These are phyloP conservation scores for Ceratonia siliqua DNA, from an alignment of 306 rosid genomes.

Conservation along the genomic window DNA sequence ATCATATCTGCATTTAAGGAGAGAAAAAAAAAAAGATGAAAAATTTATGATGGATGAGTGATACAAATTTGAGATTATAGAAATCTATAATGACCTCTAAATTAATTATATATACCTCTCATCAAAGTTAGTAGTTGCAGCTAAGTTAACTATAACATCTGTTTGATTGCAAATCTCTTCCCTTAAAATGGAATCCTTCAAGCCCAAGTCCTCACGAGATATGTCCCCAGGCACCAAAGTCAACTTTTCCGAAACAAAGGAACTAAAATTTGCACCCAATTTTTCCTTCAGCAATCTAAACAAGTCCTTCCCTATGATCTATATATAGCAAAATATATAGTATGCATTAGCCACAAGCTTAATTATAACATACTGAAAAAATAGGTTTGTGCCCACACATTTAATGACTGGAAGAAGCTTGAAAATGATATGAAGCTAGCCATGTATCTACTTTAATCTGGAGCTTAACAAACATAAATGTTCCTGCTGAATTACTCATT, in stretches of 20 bases:
- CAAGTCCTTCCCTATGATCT: slow-evolving; percentile 76
- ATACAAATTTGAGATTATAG: neutral
- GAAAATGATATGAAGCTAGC: neutral
- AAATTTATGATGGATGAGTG: neutral
- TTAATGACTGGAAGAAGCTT: neutral
- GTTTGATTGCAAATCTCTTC: slow-evolving; percentile 58
- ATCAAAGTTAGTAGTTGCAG: slow-evolving; percentile 84
- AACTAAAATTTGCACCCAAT: slow-evolving; percentile 50
- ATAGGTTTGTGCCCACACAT: neutral
- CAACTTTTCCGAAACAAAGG: slow-evolving; percentile 51
- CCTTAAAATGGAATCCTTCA: slow-evolving; percentile 52
- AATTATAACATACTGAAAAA: neutral
- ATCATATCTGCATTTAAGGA: slow-evolving; percentile 61
- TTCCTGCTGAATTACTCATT: neutral
- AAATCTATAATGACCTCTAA: neutral
- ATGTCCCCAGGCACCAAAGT: slow-evolving; percentile 71
- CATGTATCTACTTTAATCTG: neutral
- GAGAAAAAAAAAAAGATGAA: neutral
- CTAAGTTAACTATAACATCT: slow-evolving; percentile 70
- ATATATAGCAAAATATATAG: neutral
- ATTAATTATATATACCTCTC: slow-evolving; percentile 55
- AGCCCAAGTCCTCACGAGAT: slow-evolving; percentile 58
- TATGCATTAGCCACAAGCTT: neutral
- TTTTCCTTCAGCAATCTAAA: slow-evolving; percentile 66
- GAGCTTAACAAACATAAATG: neutral